Evolutionary conservation across 768 basidiomycete species (phyloP).

Genomic region (Suillus occidentalis): DNA sequence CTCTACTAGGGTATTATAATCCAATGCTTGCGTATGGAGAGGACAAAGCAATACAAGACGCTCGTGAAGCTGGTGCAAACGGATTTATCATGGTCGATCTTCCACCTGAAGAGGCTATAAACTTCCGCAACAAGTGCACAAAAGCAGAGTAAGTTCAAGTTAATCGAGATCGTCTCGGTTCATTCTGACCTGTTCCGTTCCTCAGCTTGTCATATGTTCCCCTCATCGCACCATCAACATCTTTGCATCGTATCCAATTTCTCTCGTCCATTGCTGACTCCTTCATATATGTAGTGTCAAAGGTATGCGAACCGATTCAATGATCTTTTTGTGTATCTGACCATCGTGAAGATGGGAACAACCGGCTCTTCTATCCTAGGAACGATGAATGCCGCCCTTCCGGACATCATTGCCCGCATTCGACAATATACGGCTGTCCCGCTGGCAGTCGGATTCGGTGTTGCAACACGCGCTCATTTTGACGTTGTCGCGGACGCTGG

Average conservation of each 20-base stretch:
- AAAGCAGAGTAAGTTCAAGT: constrained; percentile 69
- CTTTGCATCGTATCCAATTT: constrained; percentile 84
- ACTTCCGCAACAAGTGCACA: constrained; percentile 86
- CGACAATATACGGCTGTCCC: constrained; percentile 77
- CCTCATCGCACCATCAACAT: constrained; percentile 92
- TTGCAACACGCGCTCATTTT: constrained; percentile 88
- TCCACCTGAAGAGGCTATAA: constrained; percentile 93
- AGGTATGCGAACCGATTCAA: constrained; percentile 45
- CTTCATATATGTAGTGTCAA: constrained; percentile 98
- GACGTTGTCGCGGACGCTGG: constrained; percentile 80
- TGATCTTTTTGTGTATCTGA: constrained; percentile 4
- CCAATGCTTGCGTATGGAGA: constrained; percentile 95
- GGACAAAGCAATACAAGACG: constrained; percentile 90
- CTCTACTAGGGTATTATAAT: constrained; percentile 87
- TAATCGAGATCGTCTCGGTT: constrained; percentile 1
- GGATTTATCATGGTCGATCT: constrained; percentile 98
- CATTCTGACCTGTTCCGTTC: constrained; percentile 5
- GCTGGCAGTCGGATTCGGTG: constrained; percentile 95
- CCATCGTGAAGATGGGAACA: constrained; percentile 80
- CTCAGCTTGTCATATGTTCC: constrained; percentile 91
- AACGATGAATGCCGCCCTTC: constrained; percentile 72
- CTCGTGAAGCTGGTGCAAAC: constrained; percentile 87
- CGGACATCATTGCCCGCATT: constrained; percentile 82
- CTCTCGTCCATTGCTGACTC: constrained; percentile 91
- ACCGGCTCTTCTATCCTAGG: constrained; percentile 86